Evolutionary conservation across 768 basidiomycete genomes (phyloP), one percentile per base, ranked within the genome.

Genomic region (Suillus cothurnatus): DNA sequence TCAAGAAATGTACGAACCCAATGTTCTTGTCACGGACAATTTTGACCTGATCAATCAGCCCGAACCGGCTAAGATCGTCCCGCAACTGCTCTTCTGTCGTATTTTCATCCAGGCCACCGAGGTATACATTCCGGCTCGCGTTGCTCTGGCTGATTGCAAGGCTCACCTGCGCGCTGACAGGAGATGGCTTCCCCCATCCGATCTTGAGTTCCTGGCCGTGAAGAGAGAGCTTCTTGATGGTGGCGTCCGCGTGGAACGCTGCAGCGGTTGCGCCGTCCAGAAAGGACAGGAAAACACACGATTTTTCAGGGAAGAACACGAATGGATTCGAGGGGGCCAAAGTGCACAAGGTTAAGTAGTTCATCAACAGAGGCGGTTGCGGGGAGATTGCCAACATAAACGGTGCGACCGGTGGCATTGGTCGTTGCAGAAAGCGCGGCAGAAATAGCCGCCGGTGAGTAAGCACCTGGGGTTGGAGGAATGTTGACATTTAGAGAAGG

Each of bases 21-120:
- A 99, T 99, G 73, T 97, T 97, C 85, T 98, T 98, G 82, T 99
- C 97, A 67, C 97, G 81, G 61, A 99, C 97, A 73, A 99, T 98
- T 86, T 99, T 99, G 76, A 99, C 96, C 76, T 99, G 97, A 79
- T 99, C 97, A 71, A 99, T 98, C 34, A 97, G 82, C 26, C 97
- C 97, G 73, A 97, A 99, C 50, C 92, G 85, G 71, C 90, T 90
- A 28, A 99, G 81, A 74, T 98, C 95, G 67, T 99, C 95, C 39
- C 97, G 81, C 38, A 99, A 81, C 79, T 88, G 88, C 78, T 96
- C 93, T 81, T 99, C 97, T 1, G 94, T 97, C 81, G 89, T 88
- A 60, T 80, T 83, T 78, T 96, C 94, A 49, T 97, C 95, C 47
- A 99, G 81, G 21, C 94, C 94, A 50, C 97, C 97, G 21, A 99